These are phyloP conservation scores for Colletotrichum sublineola DNA, from an alignment of 2,329 filamentous ascomycete genomes.

Conservation along the genomic window DNA sequence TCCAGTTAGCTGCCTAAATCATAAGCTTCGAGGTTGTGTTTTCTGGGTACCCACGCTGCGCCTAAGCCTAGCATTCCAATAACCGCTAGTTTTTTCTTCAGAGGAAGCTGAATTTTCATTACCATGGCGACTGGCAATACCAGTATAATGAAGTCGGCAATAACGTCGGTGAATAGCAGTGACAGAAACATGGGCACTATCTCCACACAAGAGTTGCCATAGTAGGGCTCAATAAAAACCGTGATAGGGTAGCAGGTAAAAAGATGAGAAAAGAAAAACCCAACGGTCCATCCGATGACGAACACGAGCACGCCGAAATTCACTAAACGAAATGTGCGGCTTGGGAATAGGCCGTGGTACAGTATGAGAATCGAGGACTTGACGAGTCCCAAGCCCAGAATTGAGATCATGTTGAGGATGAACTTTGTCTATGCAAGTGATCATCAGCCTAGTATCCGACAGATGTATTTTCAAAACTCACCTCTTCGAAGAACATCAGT, in stretches of 20 bases:
- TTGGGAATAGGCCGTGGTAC: slow-evolving; percentile 51
- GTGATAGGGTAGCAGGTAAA: slow-evolving; percentile 47
- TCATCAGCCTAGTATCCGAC: background rate
- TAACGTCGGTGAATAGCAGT: slow-evolving; percentile 44
- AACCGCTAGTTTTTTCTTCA: slow-evolving; percentile 46
- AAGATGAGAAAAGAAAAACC: slow-evolving; percentile 47
- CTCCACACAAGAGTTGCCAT: slow-evolving; percentile 46
- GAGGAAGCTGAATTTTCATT: slow-evolving; percentile 45
- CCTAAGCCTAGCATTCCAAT: slow-evolving; percentile 48
- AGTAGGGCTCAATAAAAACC: slow-evolving; percentile 45
- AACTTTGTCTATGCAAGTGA: slow-evolving; percentile 28
- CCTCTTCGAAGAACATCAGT: slow-evolving; percentile 38
- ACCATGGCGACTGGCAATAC: slow-evolving; percentile 48
- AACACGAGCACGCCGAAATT: slow-evolving; percentile 46
- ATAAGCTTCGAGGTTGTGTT: background rate
- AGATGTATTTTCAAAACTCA: background rate
- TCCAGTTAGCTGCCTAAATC: background rate
- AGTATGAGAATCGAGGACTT: slow-evolving; percentile 53
- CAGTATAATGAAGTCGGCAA: slow-evolving; percentile 47
- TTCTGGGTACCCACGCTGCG: slow-evolving; percentile 41
- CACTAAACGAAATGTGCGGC: slow-evolving; percentile 46
- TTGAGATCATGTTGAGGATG: slow-evolving; percentile 46
- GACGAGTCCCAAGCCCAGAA: slow-evolving; percentile 49
- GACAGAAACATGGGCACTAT: slow-evolving; percentile 44
- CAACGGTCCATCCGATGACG: slow-evolving; percentile 45